phyloP scores from a whole-genome alignment of 768 basidiomycete genomes.

The Tulasnella sp. region DNA sequence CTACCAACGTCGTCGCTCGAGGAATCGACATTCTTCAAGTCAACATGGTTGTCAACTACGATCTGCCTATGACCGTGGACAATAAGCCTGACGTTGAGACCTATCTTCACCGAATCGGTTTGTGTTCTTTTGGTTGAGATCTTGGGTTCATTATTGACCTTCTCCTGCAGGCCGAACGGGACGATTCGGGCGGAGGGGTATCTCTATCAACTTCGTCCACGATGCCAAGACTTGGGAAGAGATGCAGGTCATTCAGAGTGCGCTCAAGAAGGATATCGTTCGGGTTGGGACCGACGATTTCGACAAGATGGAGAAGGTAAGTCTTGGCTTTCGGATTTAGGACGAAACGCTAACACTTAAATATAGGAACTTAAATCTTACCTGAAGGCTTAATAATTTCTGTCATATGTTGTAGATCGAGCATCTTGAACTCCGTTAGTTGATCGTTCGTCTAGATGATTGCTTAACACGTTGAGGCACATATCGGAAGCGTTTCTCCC shows the following conservation, averaged over 20 bases:
- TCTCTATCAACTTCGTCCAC: constrained; percentile 97
- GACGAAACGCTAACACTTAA: background rate
- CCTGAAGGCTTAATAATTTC: background rate
- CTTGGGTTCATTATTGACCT: constrained; percentile 1
- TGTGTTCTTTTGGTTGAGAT: background rate
- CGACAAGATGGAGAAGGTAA: constrained; percentile 90
- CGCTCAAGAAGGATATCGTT: constrained; percentile 70
- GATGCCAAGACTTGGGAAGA: constrained; percentile 81
- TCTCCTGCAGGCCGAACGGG: constrained; percentile 78
- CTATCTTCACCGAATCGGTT: constrained; percentile 96
- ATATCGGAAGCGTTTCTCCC: background rate
- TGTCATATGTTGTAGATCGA: background rate
- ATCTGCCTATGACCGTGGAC: constrained; percentile 81
- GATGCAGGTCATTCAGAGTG: constrained; percentile 84
- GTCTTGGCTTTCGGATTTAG: constrained; percentile 30
- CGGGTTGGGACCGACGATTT: constrained; percentile 85
- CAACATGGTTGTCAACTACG: constrained; percentile 99
- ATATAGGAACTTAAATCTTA: background rate
- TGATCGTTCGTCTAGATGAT: background rate
- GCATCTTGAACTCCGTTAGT: background rate
- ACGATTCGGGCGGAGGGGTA: constrained; percentile 94
- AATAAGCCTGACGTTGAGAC: constrained; percentile 87
- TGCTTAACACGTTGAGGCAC: background rate
- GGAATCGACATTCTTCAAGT: constrained; percentile 99
- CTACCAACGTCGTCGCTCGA: constrained; percentile 96